A percentile compares a stretch with the other conserved stretches of the same genome.
phyloP scores from a whole-genome alignment of 371 early-diverging fungal species.

The Mortierella sp. region DNA sequence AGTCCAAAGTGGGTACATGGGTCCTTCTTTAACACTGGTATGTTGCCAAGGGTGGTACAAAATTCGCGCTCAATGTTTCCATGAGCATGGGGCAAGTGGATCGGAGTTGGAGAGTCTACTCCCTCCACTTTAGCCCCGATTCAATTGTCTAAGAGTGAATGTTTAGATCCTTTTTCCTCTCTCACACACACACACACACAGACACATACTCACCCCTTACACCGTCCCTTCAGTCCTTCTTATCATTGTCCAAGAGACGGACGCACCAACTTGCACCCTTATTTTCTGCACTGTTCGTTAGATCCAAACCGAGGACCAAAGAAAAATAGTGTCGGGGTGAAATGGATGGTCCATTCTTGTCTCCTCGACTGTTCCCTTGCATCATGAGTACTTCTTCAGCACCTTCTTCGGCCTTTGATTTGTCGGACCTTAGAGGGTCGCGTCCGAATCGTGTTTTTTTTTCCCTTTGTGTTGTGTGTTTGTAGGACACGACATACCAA shows the following conservation, averaged over 20 bases:
- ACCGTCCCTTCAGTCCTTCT: neutral
- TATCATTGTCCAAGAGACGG: neutral
- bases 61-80: neutral
- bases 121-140: neutral
- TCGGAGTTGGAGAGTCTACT: neutral
- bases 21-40: neutral
- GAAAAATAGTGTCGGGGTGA: neutral
- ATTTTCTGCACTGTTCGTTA: neutral
- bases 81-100: neutral
- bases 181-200: too few relatives aligned
- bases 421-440: neutral
- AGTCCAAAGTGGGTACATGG: neutral
- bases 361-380: neutral
- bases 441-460: neutral
- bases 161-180: constrained; percentile 6
- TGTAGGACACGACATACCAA: neutral
- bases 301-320: constrained; percentile 1
- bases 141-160: neutral
- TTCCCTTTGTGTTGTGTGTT: neutral
- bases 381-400: neutral
- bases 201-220: neutral
- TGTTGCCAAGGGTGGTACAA: neutral
- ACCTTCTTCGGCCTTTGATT: neutral
- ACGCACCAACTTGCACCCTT: neutral
- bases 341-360: neutral